These are phyloP conservation scores for Aphanomyces invadans DNA, from an alignment of 352 stramenopile species.

Conservation along the genomic window DNA sequence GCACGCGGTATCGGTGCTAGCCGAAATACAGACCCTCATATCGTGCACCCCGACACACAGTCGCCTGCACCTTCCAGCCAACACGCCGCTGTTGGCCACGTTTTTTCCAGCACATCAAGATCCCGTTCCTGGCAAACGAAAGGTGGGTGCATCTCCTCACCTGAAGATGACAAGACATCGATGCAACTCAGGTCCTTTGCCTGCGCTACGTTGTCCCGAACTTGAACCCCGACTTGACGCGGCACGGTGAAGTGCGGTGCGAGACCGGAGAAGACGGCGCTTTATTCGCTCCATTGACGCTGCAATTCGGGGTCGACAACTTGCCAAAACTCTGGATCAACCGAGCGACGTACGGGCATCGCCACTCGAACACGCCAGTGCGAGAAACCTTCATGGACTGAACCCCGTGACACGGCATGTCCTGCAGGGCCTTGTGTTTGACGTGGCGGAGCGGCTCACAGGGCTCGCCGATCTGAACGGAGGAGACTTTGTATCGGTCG, in stretches of 20 bases:
- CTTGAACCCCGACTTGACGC: constrained; percentile 19
- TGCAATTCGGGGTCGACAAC: not conserved
- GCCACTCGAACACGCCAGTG: constrained; percentile 4
- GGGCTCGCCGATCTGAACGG: constrained; percentile 5
- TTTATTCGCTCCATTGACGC: not conserved
- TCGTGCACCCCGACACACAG: not conserved
- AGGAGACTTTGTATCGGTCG: not conserved
- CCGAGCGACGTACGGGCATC: constrained; percentile 8
- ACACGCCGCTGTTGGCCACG: not conserved
- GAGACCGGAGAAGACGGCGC: not conserved
- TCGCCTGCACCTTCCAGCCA: not conserved
- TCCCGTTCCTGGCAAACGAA: not conserved
- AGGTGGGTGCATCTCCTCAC: not conserved
- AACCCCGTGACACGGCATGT: not conserved
- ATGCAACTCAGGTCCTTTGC: constrained; percentile 6
- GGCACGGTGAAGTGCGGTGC: constrained; percentile 6
- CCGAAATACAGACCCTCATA: not conserved
- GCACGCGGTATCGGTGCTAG: not conserved
- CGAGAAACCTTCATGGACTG: not conserved
- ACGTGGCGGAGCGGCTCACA: constrained; percentile 23
- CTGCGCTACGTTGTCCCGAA: constrained; percentile 22
- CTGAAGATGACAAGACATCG: not conserved
- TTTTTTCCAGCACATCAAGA: not conserved
- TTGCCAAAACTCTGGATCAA: constrained; percentile 22
- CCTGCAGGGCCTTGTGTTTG: constrained; percentile 7